A percentile compares a stretch with the other conserved stretches of the same genome.
Conservation (phyloP, 192 early-diverging fungal species). For the Backusella sp. region DNA sequence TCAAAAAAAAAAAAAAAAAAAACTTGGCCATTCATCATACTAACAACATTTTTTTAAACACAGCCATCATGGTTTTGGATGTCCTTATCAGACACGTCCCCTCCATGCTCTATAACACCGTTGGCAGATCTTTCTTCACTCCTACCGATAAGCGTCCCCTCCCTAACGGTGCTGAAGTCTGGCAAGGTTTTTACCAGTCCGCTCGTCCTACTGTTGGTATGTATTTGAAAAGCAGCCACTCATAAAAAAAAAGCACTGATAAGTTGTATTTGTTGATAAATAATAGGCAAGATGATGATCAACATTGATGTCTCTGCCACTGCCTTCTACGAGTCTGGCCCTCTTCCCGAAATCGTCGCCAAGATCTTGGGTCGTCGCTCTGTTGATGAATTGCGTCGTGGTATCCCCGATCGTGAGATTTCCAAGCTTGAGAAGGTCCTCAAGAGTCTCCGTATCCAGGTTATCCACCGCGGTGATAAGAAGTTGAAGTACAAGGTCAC, state of each 20-base stretch:
- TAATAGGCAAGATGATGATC: slow-evolving; percentile 60
- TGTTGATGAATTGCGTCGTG: slow-evolving; percentile 48
- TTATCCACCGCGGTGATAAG: slow-evolving; percentile 61
- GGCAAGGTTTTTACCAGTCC: slow-evolving; percentile 93
- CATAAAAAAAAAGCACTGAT: background rate
- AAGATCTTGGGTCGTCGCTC: slow-evolving; percentile 59
- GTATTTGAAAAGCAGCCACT: too few species aligned
- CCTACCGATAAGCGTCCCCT: slow-evolving; percentile 51
- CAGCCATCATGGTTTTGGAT: slow-evolving; percentile 70
- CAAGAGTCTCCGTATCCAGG: slow-evolving; percentile 51
- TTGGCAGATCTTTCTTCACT: slow-evolving; percentile 91
- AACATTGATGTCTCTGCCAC: slow-evolving; percentile 74
- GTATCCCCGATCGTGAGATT: slow-evolving; percentile 44
- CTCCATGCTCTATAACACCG: slow-evolving; percentile 74
- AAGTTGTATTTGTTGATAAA: background rate
- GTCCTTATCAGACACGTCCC: slow-evolving; percentile 81
- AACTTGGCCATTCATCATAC: background rate
- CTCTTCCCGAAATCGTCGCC: slow-evolving; percentile 68
- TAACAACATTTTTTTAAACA: slow-evolving; percentile 3
- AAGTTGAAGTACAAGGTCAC: slow-evolving; percentile 73
- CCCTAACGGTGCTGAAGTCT: slow-evolving; percentile 80
- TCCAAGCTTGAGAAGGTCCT: slow-evolving; percentile 49
- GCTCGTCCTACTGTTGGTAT: slow-evolving; percentile 74
- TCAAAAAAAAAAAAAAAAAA: background rate
- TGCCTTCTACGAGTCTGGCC: slow-evolving; percentile 64